Evolutionary conservation across 352 stramenopile species (phyloP), one percentile per base, ranked within the genome.

Genomic region (Phytophthora syringae): DNA sequence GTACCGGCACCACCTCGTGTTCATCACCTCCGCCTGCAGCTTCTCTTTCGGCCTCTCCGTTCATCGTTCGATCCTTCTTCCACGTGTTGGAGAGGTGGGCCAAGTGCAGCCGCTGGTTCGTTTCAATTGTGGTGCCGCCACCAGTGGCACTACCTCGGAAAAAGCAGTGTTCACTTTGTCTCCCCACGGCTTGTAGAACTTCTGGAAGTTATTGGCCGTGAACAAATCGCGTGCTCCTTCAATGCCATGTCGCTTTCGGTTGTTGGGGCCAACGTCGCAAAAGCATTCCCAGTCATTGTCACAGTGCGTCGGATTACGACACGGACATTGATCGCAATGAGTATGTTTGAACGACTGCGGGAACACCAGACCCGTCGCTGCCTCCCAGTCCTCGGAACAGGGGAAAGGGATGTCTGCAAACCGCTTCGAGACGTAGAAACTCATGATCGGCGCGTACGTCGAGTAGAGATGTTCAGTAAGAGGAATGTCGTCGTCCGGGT

Each of bases 321-420:
- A 95, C 3, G 80, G 69, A 57, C 87, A 95, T 50, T 80, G 64
- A 47, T 93, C 84, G 54, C 87, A 95, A 60, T 95, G 87, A 11
- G 87, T 88, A 67, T 94, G 87, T 20, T 84, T 84, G 70, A 98
- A 98, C 15, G 89, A 96, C 57, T 96, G 92, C 20, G 90, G 90
- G 52, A 98, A 98, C 25, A 97, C 88, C 27, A 93, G 74, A 18
- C 93, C 94, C 1, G 90, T 97, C 7, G 94, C 94, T 20, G 89
- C 92, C 60, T 98, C 93, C 94, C 94, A 98, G 74, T 98, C 94
- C 54, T 97, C 93, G 2, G 97, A 98, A 28, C 94, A 98, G n/a
- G 97, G 97, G 73, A 98, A 98, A 13, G 97, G 97, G 51, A 99
- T 97, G 73, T 99, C 98, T 1, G 97, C 96, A 76, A 99, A 99